These are phyloP conservation scores for Syncephalastrum sp. DNA, from an alignment of 371 early-diverging fungal species.

Conservation along the genomic window DNA sequence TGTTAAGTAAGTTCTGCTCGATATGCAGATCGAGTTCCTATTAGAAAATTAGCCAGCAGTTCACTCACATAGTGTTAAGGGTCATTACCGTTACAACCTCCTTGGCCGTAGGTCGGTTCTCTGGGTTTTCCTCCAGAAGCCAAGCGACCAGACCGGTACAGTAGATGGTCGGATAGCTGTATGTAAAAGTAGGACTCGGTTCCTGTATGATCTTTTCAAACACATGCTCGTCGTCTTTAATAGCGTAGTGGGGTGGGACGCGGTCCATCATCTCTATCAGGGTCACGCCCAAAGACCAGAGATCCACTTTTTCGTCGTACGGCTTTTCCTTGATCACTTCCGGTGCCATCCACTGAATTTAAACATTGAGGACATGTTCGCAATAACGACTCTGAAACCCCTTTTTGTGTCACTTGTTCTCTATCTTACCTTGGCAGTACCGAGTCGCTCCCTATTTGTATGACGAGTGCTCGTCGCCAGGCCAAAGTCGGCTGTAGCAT, in stretches of 20 bases:
- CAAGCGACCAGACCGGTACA: slow-evolving; percentile 49
- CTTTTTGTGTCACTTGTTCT: neutral
- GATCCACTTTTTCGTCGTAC: slow-evolving; percentile 46
- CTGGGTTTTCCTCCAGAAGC: slow-evolving; percentile 40
- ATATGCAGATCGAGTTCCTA: slow-evolving; percentile 46
- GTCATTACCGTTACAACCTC: slow-evolving; percentile 37
- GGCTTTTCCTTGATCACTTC: slow-evolving; percentile 42
- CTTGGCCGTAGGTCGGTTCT: slow-evolving; percentile 38
- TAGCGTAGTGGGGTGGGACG: slow-evolving; percentile 48
- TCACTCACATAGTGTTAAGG: neutral
- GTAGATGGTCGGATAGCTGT: slow-evolving; percentile 44
- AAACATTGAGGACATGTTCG: slow-evolving; percentile 4
- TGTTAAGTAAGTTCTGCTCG: slow-evolving; percentile 32
- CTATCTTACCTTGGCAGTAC: slow-evolving; percentile 37
- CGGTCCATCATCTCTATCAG: slow-evolving; percentile 58
- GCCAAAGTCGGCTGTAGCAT: slow-evolving; percentile 44
- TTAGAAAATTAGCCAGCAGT: neutral
- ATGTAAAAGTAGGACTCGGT: slow-evolving; percentile 47
- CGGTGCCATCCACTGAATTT: slow-evolving; percentile 54
- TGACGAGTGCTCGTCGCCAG: slow-evolving; percentile 38
- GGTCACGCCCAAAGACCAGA: slow-evolving; percentile 52
- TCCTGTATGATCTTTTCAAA: slow-evolving; percentile 36
- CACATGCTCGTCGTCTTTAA: slow-evolving; percentile 36
- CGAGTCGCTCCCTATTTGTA: slow-evolving; percentile 38
- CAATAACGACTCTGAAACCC: neutral